A percentile compares a stretch with the other conserved stretches of the same genome.
Evolutionary conservation across 306 rosid genomes (phyloP).

Genomic region (Vigna hirtella): DNA sequence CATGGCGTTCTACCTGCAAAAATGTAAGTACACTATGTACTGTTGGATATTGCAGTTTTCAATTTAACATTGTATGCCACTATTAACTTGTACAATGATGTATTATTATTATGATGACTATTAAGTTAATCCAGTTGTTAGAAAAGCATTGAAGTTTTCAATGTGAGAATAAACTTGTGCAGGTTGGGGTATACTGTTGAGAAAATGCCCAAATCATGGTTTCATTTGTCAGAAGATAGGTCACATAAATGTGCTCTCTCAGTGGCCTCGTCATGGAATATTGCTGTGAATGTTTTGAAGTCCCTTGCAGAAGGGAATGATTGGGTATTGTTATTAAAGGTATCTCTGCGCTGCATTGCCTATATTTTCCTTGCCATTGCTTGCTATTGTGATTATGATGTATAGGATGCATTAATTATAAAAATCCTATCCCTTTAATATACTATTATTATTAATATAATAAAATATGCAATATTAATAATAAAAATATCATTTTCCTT

Average conservation of each 20-base stretch:
- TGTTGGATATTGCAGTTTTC: constrained; percentile 28
- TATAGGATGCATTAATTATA: background rate
- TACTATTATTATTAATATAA: background rate
- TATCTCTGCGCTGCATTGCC: constrained; percentile 35
- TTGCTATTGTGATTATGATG: constrained; percentile 14
- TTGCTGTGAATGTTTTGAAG: constrained; percentile 62
- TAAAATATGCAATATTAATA: background rate
- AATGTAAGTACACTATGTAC: constrained; percentile 58
- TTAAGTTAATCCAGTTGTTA: constrained; percentile 40
- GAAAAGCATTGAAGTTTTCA: constrained; percentile 29
- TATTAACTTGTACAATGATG: constrained; percentile 24
- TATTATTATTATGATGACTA: constrained; percentile 30
- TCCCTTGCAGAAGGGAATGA: constrained; percentile 77
- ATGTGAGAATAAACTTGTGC: constrained; percentile 46
- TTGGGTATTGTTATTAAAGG: constrained; percentile 74
- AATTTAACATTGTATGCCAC: constrained; percentile 20
- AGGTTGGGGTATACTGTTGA: constrained; percentile 83
- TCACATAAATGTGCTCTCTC: constrained; percentile 61
- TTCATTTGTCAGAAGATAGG: constrained; percentile 76
- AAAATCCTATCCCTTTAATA: background rate
- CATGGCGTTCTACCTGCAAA: constrained; percentile 79
- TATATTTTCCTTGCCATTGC: constrained; percentile 9
- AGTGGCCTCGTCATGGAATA: constrained; percentile 77
- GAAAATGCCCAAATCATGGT: constrained; percentile 76
- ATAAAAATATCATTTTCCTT: background rate